Base-by-base conservation (phyloP, 805 yeast species). In the Saccharomycopsis malanga region DNA sequence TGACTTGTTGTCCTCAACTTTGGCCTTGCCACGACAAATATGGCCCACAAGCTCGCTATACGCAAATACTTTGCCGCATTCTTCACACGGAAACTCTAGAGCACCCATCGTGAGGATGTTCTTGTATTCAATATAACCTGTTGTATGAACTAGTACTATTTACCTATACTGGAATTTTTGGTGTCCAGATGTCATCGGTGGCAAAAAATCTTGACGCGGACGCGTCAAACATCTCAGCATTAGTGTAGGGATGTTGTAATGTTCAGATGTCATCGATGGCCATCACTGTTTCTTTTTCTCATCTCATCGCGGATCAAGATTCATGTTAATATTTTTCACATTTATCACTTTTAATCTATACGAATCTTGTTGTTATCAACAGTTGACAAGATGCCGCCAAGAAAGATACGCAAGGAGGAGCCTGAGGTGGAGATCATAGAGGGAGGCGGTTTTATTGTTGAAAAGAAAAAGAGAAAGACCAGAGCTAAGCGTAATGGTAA, bases 391-490 rank as follows among this genome's bases (percentile, higher is more conserved):
- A 7, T 12, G 29, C 12, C 15, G 41, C n/a, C 29, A 12, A 42
- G 35, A 29, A n/a, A 25, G 23, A 25, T 15, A 14, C 15, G 32
- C 20, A 35, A 17, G 17, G 25, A 18, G 20, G 20, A 12, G 24
- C 15, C 24, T 22, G 38, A 44, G 27, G 27, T 40, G 3, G 53
- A 49, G 18, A 23, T 42, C 18, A 39, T 46, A 15, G 50, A 46
- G 29, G 50, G 53, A 12, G 50, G 53, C 10, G 50, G 53, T 10
- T 50, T 50, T 20, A 46, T 50, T 20, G 20, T 50, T 5, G 45
- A 50, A 23, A 50, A 42, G 37, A 46, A 42, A 27, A 50, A 42
- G 32, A 23, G 50, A 32, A 35, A 25, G 12, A 7, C 39, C 2
- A 17, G 52, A 40, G 47, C 48, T 22, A 29, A 44, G 37, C 22